A percentile compares a stretch with the other conserved stretches of the same genome.
These are phyloP conservation scores for Mortierella sp. DNA, from an alignment of 371 early-diverging fungal genomes.

Conservation along the genomic window DNA sequence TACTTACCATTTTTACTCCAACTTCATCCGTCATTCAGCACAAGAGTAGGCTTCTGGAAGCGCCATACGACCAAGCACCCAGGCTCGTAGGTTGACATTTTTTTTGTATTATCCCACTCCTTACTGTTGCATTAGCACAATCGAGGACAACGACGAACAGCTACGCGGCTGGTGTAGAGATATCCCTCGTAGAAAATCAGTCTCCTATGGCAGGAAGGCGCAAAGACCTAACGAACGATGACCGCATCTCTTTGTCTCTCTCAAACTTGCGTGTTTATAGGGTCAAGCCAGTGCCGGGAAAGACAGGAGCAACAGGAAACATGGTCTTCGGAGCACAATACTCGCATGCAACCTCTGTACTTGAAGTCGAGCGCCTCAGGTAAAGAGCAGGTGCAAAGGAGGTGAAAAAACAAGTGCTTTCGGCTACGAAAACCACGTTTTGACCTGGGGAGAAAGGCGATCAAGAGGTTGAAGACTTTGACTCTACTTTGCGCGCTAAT, in stretches of 20 bases:
- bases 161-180: background rate
- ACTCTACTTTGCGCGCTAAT: background rate
- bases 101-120: background rate
- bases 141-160: background rate
- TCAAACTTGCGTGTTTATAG: constrained; percentile 19
- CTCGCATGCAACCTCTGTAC: constrained; percentile 52
- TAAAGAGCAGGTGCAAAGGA: constrained; percentile 3
- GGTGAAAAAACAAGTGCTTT: background rate
- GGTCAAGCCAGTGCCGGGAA: constrained; percentile 55
- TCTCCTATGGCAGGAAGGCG: background rate
- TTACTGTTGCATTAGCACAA: background rate
- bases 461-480: too few relatives aligned
- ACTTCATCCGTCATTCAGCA: constrained; percentile 12
- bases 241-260: background rate
- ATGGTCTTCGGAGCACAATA: constrained; percentile 60
- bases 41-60: constrained; percentile 55
- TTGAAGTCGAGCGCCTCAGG: constrained; percentile 56
- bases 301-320: constrained; percentile 53
- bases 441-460: background rate
- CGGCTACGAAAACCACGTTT: background rate
- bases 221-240: background rate
- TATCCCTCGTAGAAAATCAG: constrained; percentile 12
- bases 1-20: background rate
- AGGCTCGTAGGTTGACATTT: constrained; percentile 41
- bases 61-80: constrained; percentile 55